Evolutionary conservation across 2,329 filamentous ascomycete species (phyloP), one percentile per base, ranked within the genome.

Genomic region (Arachnopeziza araneosa): DNA sequence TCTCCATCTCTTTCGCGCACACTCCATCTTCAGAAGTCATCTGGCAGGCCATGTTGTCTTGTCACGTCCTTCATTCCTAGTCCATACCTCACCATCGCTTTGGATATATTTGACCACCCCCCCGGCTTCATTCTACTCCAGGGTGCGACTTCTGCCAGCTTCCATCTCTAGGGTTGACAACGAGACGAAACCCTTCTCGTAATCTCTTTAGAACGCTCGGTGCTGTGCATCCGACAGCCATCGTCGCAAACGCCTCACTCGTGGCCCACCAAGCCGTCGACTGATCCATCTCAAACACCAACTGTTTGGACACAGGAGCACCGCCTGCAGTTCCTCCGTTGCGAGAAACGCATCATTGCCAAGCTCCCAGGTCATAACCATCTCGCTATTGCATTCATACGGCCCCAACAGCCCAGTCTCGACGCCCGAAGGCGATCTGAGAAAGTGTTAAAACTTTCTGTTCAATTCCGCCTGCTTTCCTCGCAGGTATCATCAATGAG

Each of bases 121-220:
- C 22, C 24, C 50, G 21, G 21, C 50, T 17, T 52, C 24, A 44
- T 44, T 14, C 17, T 19, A 14, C 17, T 4, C 36, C 36, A 19
- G 36, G 36, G 10, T 44, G 36, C 12, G 17, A 19, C 17, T 44
- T 44, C 36, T 22, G 17, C 21, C 52, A 26, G 24, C 52, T 30
- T 54, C 52, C 24, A 26, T 26, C 52, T 24, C 22, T n/a, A 53
- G 50, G 23, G 50, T 54, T 23, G 48, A 10, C 21, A 9, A 50
- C 19, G 26, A n/a, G n/a, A n/a, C 56, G 21, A 58, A 63, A 54
- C 24, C 19, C 52, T 60, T 58, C 58, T 54, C 53, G 49, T 44
- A 49, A 58, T 54, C 58, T 63, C n/a, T 36, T 52, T 61, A 30
- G 50, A 55, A 60, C 61, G 64, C 63, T 68, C 63, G 64, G 65